These are phyloP conservation scores for Ceratocystiopsis minuta DNA, from an alignment of 2,329 filamentous ascomycete genomes.

Conservation along the genomic window DNA sequence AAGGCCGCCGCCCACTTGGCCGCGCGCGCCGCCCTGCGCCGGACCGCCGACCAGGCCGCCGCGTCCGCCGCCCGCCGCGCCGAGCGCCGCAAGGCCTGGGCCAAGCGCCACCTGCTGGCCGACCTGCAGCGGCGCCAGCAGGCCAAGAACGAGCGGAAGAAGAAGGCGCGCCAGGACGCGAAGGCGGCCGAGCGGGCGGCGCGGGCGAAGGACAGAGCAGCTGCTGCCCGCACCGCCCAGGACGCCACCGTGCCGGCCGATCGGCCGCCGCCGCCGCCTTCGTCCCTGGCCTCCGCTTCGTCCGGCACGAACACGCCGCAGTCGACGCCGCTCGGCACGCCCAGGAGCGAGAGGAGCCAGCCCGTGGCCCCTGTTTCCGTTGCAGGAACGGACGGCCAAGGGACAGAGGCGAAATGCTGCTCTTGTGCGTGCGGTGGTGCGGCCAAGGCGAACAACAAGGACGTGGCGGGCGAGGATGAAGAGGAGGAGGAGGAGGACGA, in stretches of 20 bases:
- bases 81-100: conserved; percentile 21
- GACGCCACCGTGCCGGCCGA: background rate
- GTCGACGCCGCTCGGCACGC: conserved; percentile 14
- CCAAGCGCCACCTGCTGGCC: conserved; percentile 19
- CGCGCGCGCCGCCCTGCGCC: conserved; percentile 27
- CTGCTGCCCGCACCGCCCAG: background rate
- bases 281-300: conserved; percentile 7
- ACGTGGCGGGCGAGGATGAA: background rate
- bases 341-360: conserved; percentile 12
- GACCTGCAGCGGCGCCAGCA: conserved; percentile 21
- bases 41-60: conserved; percentile 29
- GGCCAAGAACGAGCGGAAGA: conserved; percentile 24
- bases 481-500: background rate
- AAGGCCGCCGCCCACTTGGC: conserved; percentile 26
- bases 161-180: conserved; percentile 9
- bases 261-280: background rate
- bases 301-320: conserved; percentile 11
- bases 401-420: no score
- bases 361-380: background rate
- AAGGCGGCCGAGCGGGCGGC: conserved; percentile 8
- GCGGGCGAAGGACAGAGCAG: conserved; percentile 3
- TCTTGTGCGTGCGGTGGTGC: no score
- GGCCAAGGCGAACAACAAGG: background rate
- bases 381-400: no score
- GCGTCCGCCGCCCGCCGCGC: conserved; percentile 26